Conservation (phyloP, 495 filamentous ascomycete species). For the Aspergillus steynii region DNA sequence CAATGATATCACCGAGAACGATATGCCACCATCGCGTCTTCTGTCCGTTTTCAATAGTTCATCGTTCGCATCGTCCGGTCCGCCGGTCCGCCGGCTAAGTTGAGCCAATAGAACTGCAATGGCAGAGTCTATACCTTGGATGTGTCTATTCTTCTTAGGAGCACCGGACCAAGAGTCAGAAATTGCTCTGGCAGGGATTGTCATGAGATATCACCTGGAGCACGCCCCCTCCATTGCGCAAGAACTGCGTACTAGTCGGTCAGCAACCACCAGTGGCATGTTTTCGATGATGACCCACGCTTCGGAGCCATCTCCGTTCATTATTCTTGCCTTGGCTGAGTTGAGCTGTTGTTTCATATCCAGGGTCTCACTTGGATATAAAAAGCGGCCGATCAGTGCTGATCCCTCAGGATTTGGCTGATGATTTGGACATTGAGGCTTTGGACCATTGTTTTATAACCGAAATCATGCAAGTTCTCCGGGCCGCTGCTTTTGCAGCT, state of each 20-base stretch:
- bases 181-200: neutral
- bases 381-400: neutral
- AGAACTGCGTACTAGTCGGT: neutral
- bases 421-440: neutral
- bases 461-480: constrained; percentile 9
- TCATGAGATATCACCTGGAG: neutral
- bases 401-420: neutral
- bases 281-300: neutral
- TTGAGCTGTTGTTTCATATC: neutral
- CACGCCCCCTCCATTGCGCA: neutral
- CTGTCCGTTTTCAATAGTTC: neutral
- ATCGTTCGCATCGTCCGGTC: neutral
- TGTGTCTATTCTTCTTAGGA: neutral
- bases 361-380: neutral
- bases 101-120: neutral
- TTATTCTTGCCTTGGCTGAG: neutral
- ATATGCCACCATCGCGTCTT: neutral
- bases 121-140: neutral
- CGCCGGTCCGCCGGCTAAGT: constrained; percentile 9
- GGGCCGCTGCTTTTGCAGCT: constrained; percentile 13
- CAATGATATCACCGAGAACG: too few relatives aligned
- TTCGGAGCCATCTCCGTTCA: neutral
- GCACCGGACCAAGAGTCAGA: too few relatives aligned
- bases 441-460: neutral
- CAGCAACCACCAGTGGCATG: neutral